Base-by-base conservation (phyloP, 495 filamentous ascomycete species). In the Talaromyces adpressus region DNA sequence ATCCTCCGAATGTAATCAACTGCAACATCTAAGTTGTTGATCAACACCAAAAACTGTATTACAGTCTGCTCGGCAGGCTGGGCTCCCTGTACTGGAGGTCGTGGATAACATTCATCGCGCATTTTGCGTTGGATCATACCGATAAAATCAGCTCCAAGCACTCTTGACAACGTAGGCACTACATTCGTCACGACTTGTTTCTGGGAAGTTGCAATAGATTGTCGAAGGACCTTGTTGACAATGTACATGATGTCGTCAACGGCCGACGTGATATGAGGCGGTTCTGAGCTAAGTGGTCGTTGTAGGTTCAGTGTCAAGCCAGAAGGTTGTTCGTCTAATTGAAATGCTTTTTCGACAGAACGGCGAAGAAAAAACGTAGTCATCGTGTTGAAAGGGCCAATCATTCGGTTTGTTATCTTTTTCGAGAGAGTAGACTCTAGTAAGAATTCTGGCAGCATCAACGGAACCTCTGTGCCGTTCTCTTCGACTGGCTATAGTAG, bases 201-300 rank as follows among this genome's bases (percentile, higher is more conserved):
- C 70, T 97, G 92, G 0, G 90, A 91, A 5, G 94, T 98, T 1
- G 90, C 85, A 49, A 98, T 81, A 5, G 92, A 88, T 64, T 92
- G 88, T 57, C 91, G 87, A 45, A 98, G 80, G 47, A 97, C 88
- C 57, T 93, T 89, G 71, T 95, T 93, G 70, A 96, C 91, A 65
- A 97, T 96, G 77, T 97, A 98, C 95, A 98, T 98, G 62, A 98
- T 93, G 74, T 96, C 94, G 78, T 98, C 94, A 8, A 98, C 93
- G 1, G 94, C 91, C 0, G 92, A 95, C 59, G 92, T 93, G 69
- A 98, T 96, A 67, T 89, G 95, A 9, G 94, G 94, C 9, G 91
- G 85, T 68, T 92, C 91, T 1, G 86, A 78, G 52, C 75, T 76
- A 47, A 96, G 81, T 7, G 87, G 73, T 62, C 81, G 89, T 60